These are phyloP conservation scores for Amanita thiersii DNA, from an alignment of 768 basidiomycete genomes.

Conservation along the genomic window DNA sequence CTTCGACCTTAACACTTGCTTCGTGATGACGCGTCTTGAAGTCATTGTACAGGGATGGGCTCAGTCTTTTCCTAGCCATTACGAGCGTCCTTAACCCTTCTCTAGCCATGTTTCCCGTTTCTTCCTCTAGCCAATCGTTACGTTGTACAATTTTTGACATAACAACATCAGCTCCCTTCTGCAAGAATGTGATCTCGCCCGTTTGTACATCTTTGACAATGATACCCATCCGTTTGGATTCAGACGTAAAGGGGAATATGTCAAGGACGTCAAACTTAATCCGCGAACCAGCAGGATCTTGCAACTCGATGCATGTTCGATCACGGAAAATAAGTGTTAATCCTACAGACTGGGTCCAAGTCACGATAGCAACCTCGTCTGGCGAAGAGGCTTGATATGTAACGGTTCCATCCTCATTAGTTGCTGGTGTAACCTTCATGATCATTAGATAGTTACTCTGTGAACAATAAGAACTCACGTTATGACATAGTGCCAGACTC, in stretches of 20 bases:
- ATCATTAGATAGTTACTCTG: neutral
- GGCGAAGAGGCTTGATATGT: slow-evolving; percentile 99
- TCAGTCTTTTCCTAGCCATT: slow-evolving; percentile 75
- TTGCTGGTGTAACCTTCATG: slow-evolving; percentile 84
- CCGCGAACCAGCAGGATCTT: slow-evolving; percentile 54
- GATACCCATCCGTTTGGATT: slow-evolving; percentile 99
- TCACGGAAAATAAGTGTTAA: slow-evolving; percentile 84
- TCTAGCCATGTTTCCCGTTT: slow-evolving; percentile 96
- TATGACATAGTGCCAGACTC: slow-evolving; percentile 92
- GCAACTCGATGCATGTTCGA: slow-evolving; percentile 83
- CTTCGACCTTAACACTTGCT: slow-evolving; percentile 74
- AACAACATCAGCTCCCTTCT: slow-evolving; percentile 98
- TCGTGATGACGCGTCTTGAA: slow-evolving; percentile 69
- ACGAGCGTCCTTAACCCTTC: slow-evolving; percentile 95
- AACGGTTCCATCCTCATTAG: slow-evolving; percentile 87
- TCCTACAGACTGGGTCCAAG: slow-evolving; percentile 94
- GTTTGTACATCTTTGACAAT: slow-evolving; percentile 74
- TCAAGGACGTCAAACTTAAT: slow-evolving; percentile 82
- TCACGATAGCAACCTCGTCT: slow-evolving; percentile 97
- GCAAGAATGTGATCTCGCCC: slow-evolving; percentile 81
- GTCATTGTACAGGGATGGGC: slow-evolving; percentile 56
- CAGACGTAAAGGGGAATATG: slow-evolving; percentile 97
- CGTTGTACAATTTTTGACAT: slow-evolving; percentile 92
- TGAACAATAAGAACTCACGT: slow-evolving; percentile 45
- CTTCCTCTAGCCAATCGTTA: slow-evolving; percentile 99